Percentiles rank a stretch among this genome's conserved stretches.
These are phyloP conservation scores for Monosporozyma aquatica DNA, from an alignment of 805 yeast genomes.

Conservation along the genomic window DNA sequence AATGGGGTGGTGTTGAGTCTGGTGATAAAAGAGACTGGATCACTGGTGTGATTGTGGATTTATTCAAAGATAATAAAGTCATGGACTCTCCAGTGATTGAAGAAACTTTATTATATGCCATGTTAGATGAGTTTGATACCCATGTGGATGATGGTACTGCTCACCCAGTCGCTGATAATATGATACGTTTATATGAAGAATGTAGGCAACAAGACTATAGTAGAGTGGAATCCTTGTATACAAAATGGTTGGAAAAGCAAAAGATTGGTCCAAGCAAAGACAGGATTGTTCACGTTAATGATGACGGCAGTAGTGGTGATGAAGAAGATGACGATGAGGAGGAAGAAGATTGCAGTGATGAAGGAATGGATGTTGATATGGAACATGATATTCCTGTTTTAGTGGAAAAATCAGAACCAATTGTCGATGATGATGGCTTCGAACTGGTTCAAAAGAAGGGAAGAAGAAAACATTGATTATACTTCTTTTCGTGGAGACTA, in stretches of 20 bases:
- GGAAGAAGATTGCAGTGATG: slow-evolving; percentile 34
- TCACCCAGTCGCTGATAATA: slow-evolving; percentile 55
- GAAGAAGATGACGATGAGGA: slow-evolving; percentile 34
- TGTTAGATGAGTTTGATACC: slow-evolving; percentile 92
- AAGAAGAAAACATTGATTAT: slow-evolving; percentile 35
- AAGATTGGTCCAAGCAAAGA: slow-evolving; percentile 24
- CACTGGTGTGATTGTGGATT: slow-evolving; percentile 68
- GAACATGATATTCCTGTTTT: slow-evolving; percentile 16
- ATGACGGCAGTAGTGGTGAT: slow-evolving; percentile 43
- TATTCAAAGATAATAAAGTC: slow-evolving; percentile 51
- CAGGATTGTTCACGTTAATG: slow-evolving; percentile 48
- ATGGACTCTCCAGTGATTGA: slow-evolving; percentile 77
- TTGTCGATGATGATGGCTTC: slow-evolving; percentile 91
- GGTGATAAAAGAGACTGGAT: slow-evolving; percentile 94
- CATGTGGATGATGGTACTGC: slow-evolving; percentile 86
- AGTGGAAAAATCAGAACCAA: slow-evolving; percentile 35
- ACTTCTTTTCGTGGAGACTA: too few relatives aligned
- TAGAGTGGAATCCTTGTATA: slow-evolving; percentile 50
- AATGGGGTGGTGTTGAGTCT: slow-evolving; percentile 94
- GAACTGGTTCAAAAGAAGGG: slow-evolving; percentile 74
- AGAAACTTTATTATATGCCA: slow-evolving; percentile 74
- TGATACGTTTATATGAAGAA: slow-evolving; percentile 58
- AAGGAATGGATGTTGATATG: slow-evolving; percentile 34
- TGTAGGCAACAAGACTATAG: slow-evolving; percentile 46
- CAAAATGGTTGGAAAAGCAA: slow-evolving; percentile 49